A percentile compares a stretch with the other conserved stretches of the same genome.
phyloP scores from a whole-genome alignment of 2,329 filamentous ascomycete species.

The Pseudogymnoascus sp. region DNA sequence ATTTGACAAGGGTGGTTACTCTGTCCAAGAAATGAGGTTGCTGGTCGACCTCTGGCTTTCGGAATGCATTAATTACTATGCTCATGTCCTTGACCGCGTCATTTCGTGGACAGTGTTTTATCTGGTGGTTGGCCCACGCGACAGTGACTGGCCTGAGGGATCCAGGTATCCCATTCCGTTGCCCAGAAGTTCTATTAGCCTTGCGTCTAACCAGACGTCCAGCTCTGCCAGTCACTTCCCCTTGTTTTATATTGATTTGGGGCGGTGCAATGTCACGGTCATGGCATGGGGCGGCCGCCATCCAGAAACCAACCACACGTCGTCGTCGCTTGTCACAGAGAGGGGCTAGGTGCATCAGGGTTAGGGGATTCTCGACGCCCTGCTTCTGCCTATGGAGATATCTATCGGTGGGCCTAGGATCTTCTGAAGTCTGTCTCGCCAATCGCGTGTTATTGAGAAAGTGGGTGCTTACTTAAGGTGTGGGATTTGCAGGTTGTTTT shows the following conservation, averaged over 20 bases:
- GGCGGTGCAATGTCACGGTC: background rate
- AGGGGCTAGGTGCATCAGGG: background rate
- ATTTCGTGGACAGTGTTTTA: background rate
- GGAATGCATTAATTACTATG: background rate
- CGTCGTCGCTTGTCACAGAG: background rate
- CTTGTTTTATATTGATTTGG: background rate
- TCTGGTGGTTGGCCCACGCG: background rate
- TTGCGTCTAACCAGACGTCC: background rate
- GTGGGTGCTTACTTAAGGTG: background rate
- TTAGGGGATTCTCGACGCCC: background rate
- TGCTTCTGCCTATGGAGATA: background rate
- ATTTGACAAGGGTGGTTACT: background rate
- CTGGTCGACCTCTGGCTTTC: background rate
- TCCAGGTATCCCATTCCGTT: background rate
- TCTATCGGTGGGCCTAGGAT: background rate
- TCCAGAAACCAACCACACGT: background rate
- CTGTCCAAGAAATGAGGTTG: background rate
- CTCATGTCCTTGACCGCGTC: background rate
- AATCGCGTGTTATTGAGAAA: background rate
- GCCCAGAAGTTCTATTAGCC: background rate
- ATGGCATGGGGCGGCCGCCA: background rate
- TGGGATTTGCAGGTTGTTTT: background rate
- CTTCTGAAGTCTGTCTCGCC: background rate
- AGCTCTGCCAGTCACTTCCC: constrained; percentile 1
- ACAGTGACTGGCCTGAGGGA: background rate